Evolutionary conservation across 2,329 filamentous ascomycete species (phyloP), one percentile per base, ranked within the genome.

Genomic region (Fusarium miscanthi): DNA sequence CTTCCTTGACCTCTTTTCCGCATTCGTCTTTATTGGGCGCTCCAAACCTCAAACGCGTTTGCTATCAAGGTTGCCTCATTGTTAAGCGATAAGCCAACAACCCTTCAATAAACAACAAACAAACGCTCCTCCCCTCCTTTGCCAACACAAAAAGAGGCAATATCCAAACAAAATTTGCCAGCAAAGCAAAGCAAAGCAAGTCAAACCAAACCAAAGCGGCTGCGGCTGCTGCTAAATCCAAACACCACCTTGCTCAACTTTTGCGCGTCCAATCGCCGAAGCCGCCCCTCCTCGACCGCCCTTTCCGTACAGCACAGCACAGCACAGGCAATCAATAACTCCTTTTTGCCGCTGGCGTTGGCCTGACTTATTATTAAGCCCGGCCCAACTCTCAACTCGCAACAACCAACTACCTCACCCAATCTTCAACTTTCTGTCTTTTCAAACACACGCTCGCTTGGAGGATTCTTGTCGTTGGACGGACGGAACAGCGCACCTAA

Each of bases 231-330:
- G 43, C 65, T 33, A 23, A 57, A 25, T 42, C 23, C 33, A 59
- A 63, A 64, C 59, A 64, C 59, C 43, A 52, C 52, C 43, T 35
- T 45, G 43, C 33, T 53, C 33, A 17, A 37, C 49, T 53, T 72
- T 45, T 49, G 21, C 63, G n/a, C 48, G 43, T 66, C 66, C 60
- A 68, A 68, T 72, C 63, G 63, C 73, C 70, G 60, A 73, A 73
- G 66, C 66, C 74, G 53, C 63, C 52, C 49, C 59, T 66, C 70
- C 73, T 74, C 59, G 76, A 77, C 76, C 76, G 76, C 76, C 74
- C 75, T 77, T 77, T 75, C 64, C 74, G 45, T 63, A 7, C 33
- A 27, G 23, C 33, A 27, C 48, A 35, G 48, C n/a, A 40, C 21
- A 48, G 27, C 45, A 23, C 46, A 46, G 43, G 25, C 43, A 51